These are phyloP conservation scores for Heliosperma pusillum DNA, from an alignment of 148 eudicot species.

Conservation along the genomic window DNA sequence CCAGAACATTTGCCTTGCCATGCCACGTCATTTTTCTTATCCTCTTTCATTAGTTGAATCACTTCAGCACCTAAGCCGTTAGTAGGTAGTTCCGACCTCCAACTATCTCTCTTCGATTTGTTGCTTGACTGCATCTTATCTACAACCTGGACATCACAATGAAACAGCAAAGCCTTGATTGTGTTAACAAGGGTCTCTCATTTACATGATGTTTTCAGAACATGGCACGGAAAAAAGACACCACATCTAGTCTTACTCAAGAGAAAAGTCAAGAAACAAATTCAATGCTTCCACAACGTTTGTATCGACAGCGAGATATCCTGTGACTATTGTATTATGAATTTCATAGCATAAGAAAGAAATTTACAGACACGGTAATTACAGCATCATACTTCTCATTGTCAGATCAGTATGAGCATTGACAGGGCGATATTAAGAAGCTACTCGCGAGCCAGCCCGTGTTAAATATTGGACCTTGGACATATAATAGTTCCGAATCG, in stretches of 20 bases:
- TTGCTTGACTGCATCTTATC: slow-evolving; percentile 77
- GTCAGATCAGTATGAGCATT: neutral
- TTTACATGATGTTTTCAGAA: slow-evolving; percentile 5
- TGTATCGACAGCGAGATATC: neutral
- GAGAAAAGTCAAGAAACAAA: neutral
- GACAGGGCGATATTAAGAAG: no score
- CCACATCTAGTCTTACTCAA: neutral
- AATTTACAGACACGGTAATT: neutral
- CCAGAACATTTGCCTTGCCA: slow-evolving; percentile 99
- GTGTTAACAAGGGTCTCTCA: neutral
- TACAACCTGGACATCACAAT: slow-evolving; percentile 55
- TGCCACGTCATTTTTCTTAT: slow-evolving; percentile 62
- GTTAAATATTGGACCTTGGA: no score
- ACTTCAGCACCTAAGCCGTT: slow-evolving; percentile 58
- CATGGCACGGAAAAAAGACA: neutral
- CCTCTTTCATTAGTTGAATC: slow-evolving; percentile 62
- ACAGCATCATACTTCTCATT: neutral
- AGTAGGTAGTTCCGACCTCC: slow-evolving; percentile 75
- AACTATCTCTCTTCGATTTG: slow-evolving; percentile 73
- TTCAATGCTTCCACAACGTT: neutral
- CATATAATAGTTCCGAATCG: no score
- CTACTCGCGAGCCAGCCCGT: no score
- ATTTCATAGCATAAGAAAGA: neutral
- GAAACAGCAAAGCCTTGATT: slow-evolving; percentile 13
- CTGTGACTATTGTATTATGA: neutral